Base-by-base conservation (phyloP, 305 asterid species). In the Solanum aculeatissimum region DNA sequence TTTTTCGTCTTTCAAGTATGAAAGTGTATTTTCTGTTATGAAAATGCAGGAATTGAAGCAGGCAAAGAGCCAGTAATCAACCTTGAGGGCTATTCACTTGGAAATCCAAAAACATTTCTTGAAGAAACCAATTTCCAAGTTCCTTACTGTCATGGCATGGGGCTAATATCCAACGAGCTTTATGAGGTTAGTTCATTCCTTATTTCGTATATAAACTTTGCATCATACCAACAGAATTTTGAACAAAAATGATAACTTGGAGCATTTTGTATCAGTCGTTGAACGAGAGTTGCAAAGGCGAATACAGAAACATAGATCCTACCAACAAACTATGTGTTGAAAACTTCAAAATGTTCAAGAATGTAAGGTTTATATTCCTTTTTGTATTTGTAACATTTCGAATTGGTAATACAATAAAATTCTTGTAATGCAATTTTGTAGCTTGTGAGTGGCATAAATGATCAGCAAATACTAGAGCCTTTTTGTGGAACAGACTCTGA, bases 81-180 rank as follows among this genome's bases (percentile, higher is more conserved):
- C 71, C 86, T 84, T 60, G n/a, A 85, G 87, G 87, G 84, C 2
- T 85, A 80, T 75, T 47, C 75, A 53, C 62, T 85, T 65, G 87
- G 87, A 13, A 85, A 85, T 42, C 80, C 81, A 2, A 1, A 0
- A 66, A 80, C 87, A 29, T 85, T 80, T 85, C 43, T n/a, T 18
- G 29, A 43, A 18, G 62, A 35, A 51, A 35, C 12, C 42, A 45
- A 69, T 80, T 83, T 83, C 81, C 63, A 32, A 84, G 58, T 89
- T 63, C 89, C 83, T 14, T 88, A n/a, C 43, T 87, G 84, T 86
- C 88, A 88, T 77, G 83, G 89, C 63, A 86, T 89, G 91, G 91
- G 87, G 4, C 82, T 89, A 45, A 83, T 87, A 29, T 81, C 89
- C 12, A 65, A 89, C 42, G 88, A 89, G 85, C 83, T 74, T 35